Percentiles rank a stretch among this genome's conserved stretches.
Evolutionary conservation across 768 basidiomycete species (phyloP).

Genomic region (Rhodotorula taiwanensis): DNA sequence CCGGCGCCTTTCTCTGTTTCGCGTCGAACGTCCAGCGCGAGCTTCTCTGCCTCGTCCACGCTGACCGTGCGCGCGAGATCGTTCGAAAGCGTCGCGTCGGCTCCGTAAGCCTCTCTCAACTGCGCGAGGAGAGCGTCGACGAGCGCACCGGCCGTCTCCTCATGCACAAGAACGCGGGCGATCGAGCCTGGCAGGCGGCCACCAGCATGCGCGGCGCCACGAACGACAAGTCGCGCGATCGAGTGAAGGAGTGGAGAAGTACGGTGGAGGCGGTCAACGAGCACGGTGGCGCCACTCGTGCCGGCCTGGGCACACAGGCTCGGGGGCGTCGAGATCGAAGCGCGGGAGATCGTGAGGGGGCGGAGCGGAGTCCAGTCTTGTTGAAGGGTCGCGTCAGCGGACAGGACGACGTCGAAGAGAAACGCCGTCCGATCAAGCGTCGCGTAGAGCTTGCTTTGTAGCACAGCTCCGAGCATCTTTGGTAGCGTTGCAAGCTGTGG

Average conservation of each 20-base stretch:
- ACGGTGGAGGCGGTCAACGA: neutral
- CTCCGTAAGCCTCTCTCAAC: neutral
- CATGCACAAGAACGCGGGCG: constrained; percentile 1
- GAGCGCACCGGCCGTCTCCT: neutral
- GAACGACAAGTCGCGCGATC: constrained; percentile 1
- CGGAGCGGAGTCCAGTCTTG: too few species aligned
- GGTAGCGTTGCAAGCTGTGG: neutral
- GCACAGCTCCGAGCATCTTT: neutral
- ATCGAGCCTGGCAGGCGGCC: neutral
- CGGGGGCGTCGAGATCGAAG: neutral
- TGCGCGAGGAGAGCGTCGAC: neutral
- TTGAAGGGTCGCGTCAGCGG: neutral
- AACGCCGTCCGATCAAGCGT: neutral
- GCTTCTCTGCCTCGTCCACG: neutral
- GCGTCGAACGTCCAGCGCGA: neutral
- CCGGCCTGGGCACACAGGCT: neutral
- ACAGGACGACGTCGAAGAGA: neutral
- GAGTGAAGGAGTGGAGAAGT: neutral
- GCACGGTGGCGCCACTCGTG: neutral
- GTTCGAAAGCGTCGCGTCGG: neutral
- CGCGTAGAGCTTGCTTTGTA: neutral
- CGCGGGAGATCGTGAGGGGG: neutral
- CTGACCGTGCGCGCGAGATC: neutral
- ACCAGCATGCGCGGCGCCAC: neutral
- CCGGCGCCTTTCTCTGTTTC: constrained; percentile 13